Conservation (phyloP, 345 rosid genomes). For the Barbarea vulgaris region DNA sequence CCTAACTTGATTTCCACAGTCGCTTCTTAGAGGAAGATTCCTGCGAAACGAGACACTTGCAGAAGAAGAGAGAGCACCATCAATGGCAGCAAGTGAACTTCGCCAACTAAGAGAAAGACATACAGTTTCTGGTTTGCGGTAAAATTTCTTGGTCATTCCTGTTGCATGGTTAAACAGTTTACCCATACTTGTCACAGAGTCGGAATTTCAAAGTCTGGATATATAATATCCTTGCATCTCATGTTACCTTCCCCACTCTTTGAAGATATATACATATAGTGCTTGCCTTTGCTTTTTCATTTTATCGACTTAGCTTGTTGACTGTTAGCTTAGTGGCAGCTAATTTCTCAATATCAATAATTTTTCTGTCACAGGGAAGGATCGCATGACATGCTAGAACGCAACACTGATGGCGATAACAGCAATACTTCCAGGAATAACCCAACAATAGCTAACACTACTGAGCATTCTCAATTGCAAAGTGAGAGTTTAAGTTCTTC, state of each 20-base stretch:
- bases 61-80: conserved; percentile 72
- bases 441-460: background rate
- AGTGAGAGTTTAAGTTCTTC: background rate
- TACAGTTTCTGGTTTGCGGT: conserved; percentile 80
- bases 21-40: conserved; percentile 78
- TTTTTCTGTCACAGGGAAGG: background rate
- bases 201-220: background rate
- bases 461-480: background rate
- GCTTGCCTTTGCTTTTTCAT: background rate
- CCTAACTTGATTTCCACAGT: conserved; percentile 44
- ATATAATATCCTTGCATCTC: background rate
- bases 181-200: background rate
- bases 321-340: background rate
- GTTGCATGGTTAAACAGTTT: background rate
- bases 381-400: background rate
- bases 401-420: background rate
- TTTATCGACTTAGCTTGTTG: background rate
- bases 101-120: conserved; percentile 67
- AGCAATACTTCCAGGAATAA: background rate
- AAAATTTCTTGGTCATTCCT: background rate
- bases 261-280: background rate
- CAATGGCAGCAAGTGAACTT: conserved; percentile 69
- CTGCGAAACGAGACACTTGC: conserved; percentile 66
- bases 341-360: background rate
- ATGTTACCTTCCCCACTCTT: background rate